Conservation (phyloP, 768 basidiomycete species). For the Mycena pura region DNA sequence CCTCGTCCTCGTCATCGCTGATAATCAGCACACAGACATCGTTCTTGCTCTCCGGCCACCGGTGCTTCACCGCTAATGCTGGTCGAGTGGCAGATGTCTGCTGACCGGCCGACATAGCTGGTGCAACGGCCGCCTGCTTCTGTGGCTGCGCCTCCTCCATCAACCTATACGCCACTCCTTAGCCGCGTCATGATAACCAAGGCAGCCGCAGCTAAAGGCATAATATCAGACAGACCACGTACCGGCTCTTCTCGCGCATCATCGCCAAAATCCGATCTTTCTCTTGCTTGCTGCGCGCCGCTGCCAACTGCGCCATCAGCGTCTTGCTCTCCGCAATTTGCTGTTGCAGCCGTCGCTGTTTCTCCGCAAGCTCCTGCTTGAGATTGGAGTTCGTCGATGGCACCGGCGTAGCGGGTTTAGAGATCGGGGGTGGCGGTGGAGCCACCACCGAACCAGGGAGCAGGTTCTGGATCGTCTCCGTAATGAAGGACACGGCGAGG, state of each 20-base stretch:
- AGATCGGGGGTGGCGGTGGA: slow-evolving; percentile 1
- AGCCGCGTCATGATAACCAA: slow-evolving; percentile 25
- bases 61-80: slow-evolving; percentile 32
- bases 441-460: slow-evolving; percentile 32
- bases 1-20: slow-evolving; percentile 57
- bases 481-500: slow-evolving; percentile 63
- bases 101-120: neutral
- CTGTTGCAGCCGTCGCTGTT: slow-evolving; percentile 54
- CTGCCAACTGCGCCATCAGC: slow-evolving; percentile 54
- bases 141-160: slow-evolving; percentile 39
- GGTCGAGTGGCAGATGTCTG: neutral
- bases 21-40: slow-evolving; percentile 53
- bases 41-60: slow-evolving; percentile 55
- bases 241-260: slow-evolving; percentile 62
- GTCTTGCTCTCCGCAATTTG: slow-evolving; percentile 60
- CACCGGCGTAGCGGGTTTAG: slow-evolving; percentile 16
- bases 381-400: neutral
- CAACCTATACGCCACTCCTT: slow-evolving; percentile 39
- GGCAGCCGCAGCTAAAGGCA: neutral
- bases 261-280: slow-evolving; percentile 51
- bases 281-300: slow-evolving; percentile 57
- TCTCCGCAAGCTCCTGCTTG: slow-evolving; percentile 48
- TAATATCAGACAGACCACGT: slow-evolving; percentile 38
- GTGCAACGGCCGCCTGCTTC: neutral
- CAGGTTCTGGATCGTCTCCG: slow-evolving; percentile 58